Conservation (phyloP, 345 rosid species). For the Pugionium dolabratum region DNA sequence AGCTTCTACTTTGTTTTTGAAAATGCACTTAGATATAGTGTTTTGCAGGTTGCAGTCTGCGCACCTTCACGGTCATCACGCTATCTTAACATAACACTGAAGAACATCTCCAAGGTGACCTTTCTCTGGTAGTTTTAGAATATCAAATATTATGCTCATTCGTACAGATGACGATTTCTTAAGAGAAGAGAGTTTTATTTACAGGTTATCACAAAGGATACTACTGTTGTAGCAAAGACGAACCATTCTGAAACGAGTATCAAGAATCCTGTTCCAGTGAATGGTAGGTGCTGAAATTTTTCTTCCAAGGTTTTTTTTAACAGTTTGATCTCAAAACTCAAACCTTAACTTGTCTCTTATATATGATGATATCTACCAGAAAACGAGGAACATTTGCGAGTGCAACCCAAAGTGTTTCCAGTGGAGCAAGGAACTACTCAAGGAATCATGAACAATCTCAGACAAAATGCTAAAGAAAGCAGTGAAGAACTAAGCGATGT, state of each 20-base stretch:
- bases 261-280: constrained; percentile 33
- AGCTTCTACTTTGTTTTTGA: constrained; percentile 10
- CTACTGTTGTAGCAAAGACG: constrained; percentile 32
- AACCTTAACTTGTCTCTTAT: constrained; percentile 4
- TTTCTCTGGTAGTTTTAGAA: constrained; percentile 30
- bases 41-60: constrained; percentile 77
- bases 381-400: constrained; percentile 27
- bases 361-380: constrained; percentile 38
- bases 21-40: constrained; percentile 26
- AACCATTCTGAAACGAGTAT: constrained; percentile 34
- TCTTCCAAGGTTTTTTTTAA: neutral
- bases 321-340: neutral
- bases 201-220: constrained; percentile 71
- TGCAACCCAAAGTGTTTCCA: constrained; percentile 28
- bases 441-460: constrained; percentile 50
- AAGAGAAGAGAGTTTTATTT: constrained; percentile 21
- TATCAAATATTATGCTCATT: constrained; percentile 16
- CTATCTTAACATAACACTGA: constrained; percentile 74
- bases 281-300: constrained; percentile 38
- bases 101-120: constrained; percentile 65
- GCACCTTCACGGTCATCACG: constrained; percentile 49
- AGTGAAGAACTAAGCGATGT: constrained; percentile 27
- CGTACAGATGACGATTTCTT: neutral
- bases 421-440: constrained; percentile 47
- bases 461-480: constrained; percentile 36